Base-by-base conservation (phyloP, 1,284 basidiomycete species). In the Rhodotorula sp. region DNA sequence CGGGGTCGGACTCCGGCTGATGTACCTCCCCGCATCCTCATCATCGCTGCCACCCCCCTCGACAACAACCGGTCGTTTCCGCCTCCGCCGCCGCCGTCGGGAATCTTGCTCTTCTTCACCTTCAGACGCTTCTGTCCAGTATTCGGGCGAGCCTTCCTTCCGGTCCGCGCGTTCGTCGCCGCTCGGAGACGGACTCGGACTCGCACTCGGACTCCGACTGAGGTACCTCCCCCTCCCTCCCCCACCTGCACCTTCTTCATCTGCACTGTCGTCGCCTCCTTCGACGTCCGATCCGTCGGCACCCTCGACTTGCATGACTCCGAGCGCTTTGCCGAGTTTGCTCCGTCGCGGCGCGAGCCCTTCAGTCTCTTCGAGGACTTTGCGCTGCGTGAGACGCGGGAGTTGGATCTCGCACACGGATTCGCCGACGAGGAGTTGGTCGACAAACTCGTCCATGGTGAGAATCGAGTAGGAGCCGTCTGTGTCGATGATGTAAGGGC, bases 331-430 rank as follows among this genome's bases (percentile, higher is more conserved):
- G 69, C 93, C 84, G 29, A 97, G 81, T 61, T 88, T 86, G 79
- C 90, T 93, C 79, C 89, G 87, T 26, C 93, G 83, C 5, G 91
- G 89, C 0, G 89, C 87, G 53, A 99, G 84, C 1, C 96, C 95
- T 66, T 93, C 91, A 30, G 88, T 90, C 77, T 96, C 93, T 83
- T 99, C 95, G 22, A 99, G 83, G 1, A 93, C 88, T 66, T 88
- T 86, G 26, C 96, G 86, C 82, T 90, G 93, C 4, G 88, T 87
- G 72, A 99, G 82, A 56, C 96, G 88, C 8, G 96, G 96, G 60
- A 99, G 83, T 76, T 98, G 98, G 76, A 94, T 91, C 81, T 99
- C 95, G 81, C 95, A 99, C 3, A 95, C 95, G 70, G 95, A 86
- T 72, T 98, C 95, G 79, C 96, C 88, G 2, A 85, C 87, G 33